Evolutionary conservation across 176 grass and related monocot genomes (phyloP), one percentile per base, ranked within the genome.

Genomic region (Alloteropsis semialata): DNA sequence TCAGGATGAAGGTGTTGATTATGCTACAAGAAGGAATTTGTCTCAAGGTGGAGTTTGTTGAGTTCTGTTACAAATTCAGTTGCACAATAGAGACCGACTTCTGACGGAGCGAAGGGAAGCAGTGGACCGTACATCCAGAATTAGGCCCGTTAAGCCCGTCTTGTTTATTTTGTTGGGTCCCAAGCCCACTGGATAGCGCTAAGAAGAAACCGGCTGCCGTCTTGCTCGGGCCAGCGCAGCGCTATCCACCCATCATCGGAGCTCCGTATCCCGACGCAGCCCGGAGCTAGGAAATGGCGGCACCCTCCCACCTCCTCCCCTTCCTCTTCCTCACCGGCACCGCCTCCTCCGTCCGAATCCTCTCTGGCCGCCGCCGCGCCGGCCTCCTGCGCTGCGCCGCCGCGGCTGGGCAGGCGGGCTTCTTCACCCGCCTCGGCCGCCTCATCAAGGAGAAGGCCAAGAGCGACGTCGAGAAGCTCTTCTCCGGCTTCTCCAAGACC

Each of bases 391-490:
- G 82, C 36, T 82, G 87, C 60, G 53, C 89, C 3, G 87, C 96
- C 1, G 88, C 92, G 3, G 90, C 92, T 0, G 96, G 96, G 0
- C 93, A 98, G 85, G 92, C 96, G 61, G 96, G 96, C 54, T 98
- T 98, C 91, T 98, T 98, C 93, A 90, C 76, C 24, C 82, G 92
- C 61, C 85, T 98, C n/a, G 96, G 96, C 24, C 91, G 96, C 71
- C 89, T 98, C 61, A 98, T 98, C 79, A 95, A 93, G 87, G 96
- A 98, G 89, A 98, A 98, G 91, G 92, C 96, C 78, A 93, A 98
- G 82, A 98, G 96, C 89, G 96, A 98, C 80, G 93, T 98, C 71
- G 93, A 98, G 48, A 96, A 93, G 89, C 63, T 98, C 65, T 98
- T 98, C 91, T 98, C 96, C 37, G 96, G 96, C 46, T 98, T 98